These are phyloP conservation scores for Blastocystis sp. DNA, from an alignment of 352 stramenopile genomes.

Conservation along the genomic window DNA sequence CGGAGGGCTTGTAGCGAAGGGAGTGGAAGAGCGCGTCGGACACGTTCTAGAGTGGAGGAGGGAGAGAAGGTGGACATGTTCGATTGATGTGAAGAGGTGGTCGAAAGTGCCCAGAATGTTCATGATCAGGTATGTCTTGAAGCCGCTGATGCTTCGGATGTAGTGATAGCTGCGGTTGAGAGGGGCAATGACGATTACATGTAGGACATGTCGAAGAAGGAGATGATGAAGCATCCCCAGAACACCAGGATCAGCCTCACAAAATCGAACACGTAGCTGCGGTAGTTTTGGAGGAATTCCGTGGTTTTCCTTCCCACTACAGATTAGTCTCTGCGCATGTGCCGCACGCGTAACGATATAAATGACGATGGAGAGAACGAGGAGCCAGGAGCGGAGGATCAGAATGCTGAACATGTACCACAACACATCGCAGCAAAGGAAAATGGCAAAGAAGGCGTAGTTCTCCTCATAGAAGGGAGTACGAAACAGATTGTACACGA, in stretches of 20 bases:
- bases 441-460: background rate
- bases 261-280: constrained; percentile 17
- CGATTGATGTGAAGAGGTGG: constrained; percentile 30
- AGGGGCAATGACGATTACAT: background rate
- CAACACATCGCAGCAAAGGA: background rate
- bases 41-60: constrained; percentile 6
- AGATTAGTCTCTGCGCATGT: background rate
- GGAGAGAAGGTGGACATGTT: constrained; percentile 9
- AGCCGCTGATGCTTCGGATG: constrained; percentile 45
- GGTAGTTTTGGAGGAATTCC: background rate
- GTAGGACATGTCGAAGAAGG: background rate
- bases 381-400: background rate
- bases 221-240: constrained; percentile 26
- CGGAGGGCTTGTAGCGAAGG: background rate
- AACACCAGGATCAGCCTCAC: constrained; percentile 14
- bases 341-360: background rate
- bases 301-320: background rate
- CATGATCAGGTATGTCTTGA: constrained; percentile 50
- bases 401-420: constrained; percentile 31
- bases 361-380: constrained; percentile 1
- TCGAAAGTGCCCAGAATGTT: constrained; percentile 41
- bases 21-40: constrained; percentile 20
- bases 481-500: constrained; percentile 15
- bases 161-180: constrained; percentile 7
- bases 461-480: constrained; percentile 16